Evolutionary conservation across 106 monocot genomes (phyloP).

Genomic region (Amphibolis antarctica): DNA sequence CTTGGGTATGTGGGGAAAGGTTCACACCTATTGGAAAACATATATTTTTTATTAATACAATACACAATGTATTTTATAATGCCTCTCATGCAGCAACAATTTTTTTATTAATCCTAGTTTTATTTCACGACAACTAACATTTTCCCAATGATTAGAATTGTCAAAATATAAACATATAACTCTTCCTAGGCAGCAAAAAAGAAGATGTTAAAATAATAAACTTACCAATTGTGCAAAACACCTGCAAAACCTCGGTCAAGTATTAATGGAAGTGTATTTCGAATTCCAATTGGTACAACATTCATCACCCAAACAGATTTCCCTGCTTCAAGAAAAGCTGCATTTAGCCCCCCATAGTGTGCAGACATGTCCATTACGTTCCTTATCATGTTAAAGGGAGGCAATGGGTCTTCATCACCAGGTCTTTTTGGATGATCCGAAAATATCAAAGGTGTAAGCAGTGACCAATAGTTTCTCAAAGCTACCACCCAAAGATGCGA

Average conservation of each 20-base stretch:
- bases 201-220: neutral
- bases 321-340: constrained; percentile 20
- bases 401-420: constrained; percentile 27
- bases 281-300: constrained; percentile 20
- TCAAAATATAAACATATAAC: no score
- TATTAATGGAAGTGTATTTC: constrained; percentile 23
- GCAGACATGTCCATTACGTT: constrained; percentile 36
- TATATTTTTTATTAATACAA: neutral
- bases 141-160: no score
- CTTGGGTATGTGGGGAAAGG: constrained; percentile 33
- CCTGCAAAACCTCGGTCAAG: constrained; percentile 29
- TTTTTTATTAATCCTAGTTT: no score
- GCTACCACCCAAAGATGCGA: constrained; percentile 12
- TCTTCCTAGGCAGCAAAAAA: neutral
- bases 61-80: neutral
- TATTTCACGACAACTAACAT: neutral
- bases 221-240: constrained; percentile 27
- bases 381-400: constrained; percentile 30
- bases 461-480: constrained; percentile 25
- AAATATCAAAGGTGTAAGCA: constrained; percentile 37
- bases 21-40: constrained; percentile 19
- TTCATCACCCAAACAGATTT: constrained; percentile 34
- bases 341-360: constrained; percentile 22
- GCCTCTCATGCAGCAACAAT: no score
- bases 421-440: constrained; percentile 35